Evolutionary conservation across 2,329 filamentous ascomycete genomes (phyloP), one percentile per base, ranked within the genome.

Genomic region (Lachnellula arida): DNA sequence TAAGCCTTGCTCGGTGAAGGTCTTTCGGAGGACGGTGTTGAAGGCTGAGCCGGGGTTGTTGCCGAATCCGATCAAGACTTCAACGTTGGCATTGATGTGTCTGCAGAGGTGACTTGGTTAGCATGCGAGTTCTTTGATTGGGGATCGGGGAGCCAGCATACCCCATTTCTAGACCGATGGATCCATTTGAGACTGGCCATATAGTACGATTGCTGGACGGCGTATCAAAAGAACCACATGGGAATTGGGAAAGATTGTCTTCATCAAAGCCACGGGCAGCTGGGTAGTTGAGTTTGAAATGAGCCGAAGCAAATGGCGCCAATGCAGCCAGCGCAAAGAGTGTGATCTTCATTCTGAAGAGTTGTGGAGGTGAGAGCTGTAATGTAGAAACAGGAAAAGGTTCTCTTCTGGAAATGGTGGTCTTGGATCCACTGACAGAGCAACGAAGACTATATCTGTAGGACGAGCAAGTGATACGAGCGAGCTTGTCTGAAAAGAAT

Each of bases 251-350:
- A 57, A 78, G 75, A 11, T 65, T 75, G 56, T 79, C 75, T 55
- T 68, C 65, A 34, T 67, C 54, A 46, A 67, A 66, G 32, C 80
- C 81, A 53, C 81, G 79, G 44, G 75, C 70, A 3, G 70, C 58
- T 14, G 82, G 82, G 60, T 76, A 84, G 46, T 75, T 68, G 68
- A 86, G 75, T 4, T 74, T 69, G 72, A 84, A 85, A 66, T 86
- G 82, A 14, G 81, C 81, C 42, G 78, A 71, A 17, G 73, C 72
- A 51, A 78, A 62, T 54, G 77, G 72, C 47, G 75, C 68, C 23
- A 62, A 51, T 7, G 60, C 66, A 59, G 75, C 65, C 51, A 75
- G 68, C 48, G 69, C 56, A 46, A 75, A 65, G 54, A 72, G 35
- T 46, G 56, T 53, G 39, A 57, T 52, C 46, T 55, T 60, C 63